phyloP scores from a whole-genome alignment of 768 basidiomycete genomes.

The Clitopilus passeckerianus region DNA sequence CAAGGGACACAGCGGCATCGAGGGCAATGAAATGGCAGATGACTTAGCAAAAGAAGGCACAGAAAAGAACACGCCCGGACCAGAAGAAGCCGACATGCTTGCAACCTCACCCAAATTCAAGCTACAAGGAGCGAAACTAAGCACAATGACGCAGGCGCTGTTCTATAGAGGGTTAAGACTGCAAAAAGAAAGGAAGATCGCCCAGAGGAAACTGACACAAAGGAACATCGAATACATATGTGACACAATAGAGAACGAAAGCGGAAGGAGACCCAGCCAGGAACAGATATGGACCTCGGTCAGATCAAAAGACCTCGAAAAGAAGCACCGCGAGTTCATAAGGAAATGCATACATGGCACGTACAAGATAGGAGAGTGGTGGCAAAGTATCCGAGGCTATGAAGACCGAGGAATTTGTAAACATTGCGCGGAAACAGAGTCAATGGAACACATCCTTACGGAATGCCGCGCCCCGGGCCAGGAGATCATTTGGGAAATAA shows the following conservation, averaged over 20 bases:
- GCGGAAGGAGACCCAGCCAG: background rate
- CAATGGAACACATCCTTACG: constrained; percentile 23
- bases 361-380: constrained; percentile 17
- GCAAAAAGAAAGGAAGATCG: background rate
- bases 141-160: background rate
- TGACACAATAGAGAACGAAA: background rate
- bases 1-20: no score
- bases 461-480: constrained; percentile 18
- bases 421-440: constrained; percentile 14
- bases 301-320: constrained; percentile 1
- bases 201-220: background rate
- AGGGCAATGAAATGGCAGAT: no score
- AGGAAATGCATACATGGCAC: constrained; percentile 18
- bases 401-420: constrained; percentile 10
- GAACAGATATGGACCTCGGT: constrained; percentile 7
- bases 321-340: constrained; percentile 8
- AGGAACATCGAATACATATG: background rate
- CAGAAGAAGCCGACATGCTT: no score
- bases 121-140: no score
- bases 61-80: no score
- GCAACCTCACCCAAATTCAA: no score
- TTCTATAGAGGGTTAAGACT: background rate
- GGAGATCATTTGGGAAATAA: constrained; percentile 9
- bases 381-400: constrained; percentile 13
- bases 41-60: no score